Conservation (phyloP, 768 basidiomycete species). For the Russula sp. region DNA sequence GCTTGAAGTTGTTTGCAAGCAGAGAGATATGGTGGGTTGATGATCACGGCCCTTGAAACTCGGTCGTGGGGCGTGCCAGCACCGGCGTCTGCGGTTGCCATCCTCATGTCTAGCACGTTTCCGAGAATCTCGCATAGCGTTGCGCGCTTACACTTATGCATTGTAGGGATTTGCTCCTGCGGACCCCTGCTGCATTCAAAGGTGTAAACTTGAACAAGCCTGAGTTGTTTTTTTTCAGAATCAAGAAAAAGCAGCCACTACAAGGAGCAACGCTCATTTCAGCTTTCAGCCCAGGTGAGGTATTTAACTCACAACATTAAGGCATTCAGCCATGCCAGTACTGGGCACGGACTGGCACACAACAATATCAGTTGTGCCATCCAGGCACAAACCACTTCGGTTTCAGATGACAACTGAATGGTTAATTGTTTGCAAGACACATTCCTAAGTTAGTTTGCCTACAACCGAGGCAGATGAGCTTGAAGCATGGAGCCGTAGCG, state of each 20-base stretch:
- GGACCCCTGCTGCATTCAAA: too few relatives aligned
- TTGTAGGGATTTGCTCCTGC: too few relatives aligned
- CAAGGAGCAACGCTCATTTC: neutral
- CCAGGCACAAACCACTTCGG: neutral
- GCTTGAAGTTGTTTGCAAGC: neutral
- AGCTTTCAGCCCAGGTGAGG: neutral
- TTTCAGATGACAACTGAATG: neutral
- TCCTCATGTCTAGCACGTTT: neutral
- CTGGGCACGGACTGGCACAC: neutral
- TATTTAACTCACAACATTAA: neutral
- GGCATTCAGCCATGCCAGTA: neutral
- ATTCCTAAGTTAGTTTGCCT: too few relatives aligned
- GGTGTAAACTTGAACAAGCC: neutral
- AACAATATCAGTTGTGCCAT: neutral
- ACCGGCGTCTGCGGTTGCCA: too few relatives aligned
- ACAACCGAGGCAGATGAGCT: neutral
- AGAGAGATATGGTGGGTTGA: too few relatives aligned
- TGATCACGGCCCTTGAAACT: too few relatives aligned
- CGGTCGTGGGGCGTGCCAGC: too few relatives aligned
- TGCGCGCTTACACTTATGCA: too few relatives aligned
- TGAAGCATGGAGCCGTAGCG: neutral
- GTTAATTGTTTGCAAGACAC: neutral
- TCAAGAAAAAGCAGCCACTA: neutral
- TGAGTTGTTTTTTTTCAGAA: neutral
- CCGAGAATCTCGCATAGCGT: neutral